Conservation (phyloP, 352 stramenopile genomes). For the Phytophthora sp. region DNA sequence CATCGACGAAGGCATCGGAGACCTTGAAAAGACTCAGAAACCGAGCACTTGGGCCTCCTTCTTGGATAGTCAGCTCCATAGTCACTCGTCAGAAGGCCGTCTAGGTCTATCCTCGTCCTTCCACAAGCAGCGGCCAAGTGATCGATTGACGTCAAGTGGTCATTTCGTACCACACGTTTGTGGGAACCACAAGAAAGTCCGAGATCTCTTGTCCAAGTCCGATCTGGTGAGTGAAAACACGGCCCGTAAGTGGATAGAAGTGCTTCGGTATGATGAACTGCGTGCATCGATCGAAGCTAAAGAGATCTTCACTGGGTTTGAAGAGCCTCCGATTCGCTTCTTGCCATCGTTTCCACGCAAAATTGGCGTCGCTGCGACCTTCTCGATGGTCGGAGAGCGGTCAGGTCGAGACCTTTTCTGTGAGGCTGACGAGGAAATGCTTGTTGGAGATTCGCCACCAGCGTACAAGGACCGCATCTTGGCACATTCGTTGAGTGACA, state of each 20-base stretch:
- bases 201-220: conserved; percentile 66
- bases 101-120: conserved; percentile 18
- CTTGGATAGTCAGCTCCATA: conserved; percentile 55
- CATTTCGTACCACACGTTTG: conserved; percentile 30
- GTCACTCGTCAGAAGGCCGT: not conserved
- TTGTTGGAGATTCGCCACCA: conserved; percentile 39
- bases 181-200: conserved; percentile 65
- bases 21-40: conserved; percentile 3
- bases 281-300: conserved; percentile 75
- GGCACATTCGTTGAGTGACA: conserved; percentile 70
- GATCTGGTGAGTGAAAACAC: conserved; percentile 67
- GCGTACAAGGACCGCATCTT: conserved; percentile 83
- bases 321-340: conserved; percentile 80
- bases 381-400: conserved; percentile 70
- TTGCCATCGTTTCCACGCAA: conserved; percentile 76
- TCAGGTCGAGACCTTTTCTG: conserved; percentile 65
- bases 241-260: conserved; percentile 69
- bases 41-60: conserved; percentile 51
- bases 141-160: conserved; percentile 25
- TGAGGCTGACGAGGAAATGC: conserved; percentile 40
- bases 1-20: conserved; percentile 32
- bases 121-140: conserved; percentile 26
- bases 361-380: conserved; percentile 59
- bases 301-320: conserved; percentile 87
- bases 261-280: conserved; percentile 78